Conservation (phyloP, 1,284 basidiomycete species). For the Cerrena zonata region DNA sequence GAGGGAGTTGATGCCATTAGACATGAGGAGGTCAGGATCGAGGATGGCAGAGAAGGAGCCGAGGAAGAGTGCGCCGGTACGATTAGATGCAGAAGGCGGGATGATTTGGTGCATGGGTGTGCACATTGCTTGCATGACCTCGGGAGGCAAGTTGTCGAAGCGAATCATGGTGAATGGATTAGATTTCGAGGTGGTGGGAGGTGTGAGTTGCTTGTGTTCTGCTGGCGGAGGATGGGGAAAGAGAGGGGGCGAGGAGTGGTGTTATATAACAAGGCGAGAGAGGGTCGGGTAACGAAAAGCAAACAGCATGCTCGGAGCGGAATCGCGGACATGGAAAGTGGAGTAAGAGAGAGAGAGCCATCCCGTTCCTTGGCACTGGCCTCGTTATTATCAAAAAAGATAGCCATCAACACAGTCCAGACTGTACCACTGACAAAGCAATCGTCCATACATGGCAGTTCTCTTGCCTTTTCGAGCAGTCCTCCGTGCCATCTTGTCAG, state of each 20-base stretch:
- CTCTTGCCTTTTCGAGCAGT: not conserved
- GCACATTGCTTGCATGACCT: conserved; percentile 74
- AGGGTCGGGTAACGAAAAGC: not conserved
- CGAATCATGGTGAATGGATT: conserved; percentile 61
- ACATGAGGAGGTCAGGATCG: conserved; percentile 28
- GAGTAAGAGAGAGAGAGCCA: not conserved
- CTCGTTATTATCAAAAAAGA: not conserved
- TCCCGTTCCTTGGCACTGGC: not conserved
- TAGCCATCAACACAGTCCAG: not conserved
- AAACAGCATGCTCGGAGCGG: not conserved
- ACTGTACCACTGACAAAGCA: not conserved
- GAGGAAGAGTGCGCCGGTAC: conserved; percentile 34
- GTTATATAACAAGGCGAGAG: not conserved
- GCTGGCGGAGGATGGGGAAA: not conserved
- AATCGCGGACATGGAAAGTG: not conserved
- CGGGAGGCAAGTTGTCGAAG: conserved; percentile 61
- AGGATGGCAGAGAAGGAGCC: conserved; percentile 35
- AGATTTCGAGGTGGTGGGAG: not conserved
- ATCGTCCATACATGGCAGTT: not conserved
- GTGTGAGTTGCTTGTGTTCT: not conserved
- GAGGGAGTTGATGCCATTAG: conserved; percentile 49
- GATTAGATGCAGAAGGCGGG: conserved; percentile 27
- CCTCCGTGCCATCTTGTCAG: not conserved
- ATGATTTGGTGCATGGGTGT: conserved; percentile 72
- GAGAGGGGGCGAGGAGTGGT: no score